phyloP scores from a whole-genome alignment of 768 basidiomycete genomes.

The Russula virescens region DNA sequence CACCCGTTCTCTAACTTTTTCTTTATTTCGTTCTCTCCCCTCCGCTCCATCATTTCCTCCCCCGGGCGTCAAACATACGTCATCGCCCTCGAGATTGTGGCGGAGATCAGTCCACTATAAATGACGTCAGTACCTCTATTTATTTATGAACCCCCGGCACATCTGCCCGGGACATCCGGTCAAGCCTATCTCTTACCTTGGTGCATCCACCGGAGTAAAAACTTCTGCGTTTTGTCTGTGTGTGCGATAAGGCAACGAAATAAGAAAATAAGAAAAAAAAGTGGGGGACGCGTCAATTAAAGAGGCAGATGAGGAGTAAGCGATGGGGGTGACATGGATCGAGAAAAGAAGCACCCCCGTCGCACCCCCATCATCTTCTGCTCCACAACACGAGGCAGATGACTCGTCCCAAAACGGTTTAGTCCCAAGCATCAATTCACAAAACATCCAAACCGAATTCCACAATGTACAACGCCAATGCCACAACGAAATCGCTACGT shows the following conservation, averaged over 20 bases:
- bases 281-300: not conserved
- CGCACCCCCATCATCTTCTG: constrained; percentile 17
- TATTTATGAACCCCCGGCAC: too few relatives aligned
- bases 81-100: constrained; percentile 24
- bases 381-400: constrained; percentile 20
- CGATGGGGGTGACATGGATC: constrained; percentile 8
- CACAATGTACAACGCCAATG: not conserved
- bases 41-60: not conserved
- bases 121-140: constrained; percentile 20
- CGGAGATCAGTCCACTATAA: constrained; percentile 24
- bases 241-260: not conserved
- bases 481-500: constrained; percentile 24
- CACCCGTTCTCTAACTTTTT: too few relatives aligned
- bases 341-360: constrained; percentile 18
- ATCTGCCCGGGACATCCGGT: not conserved
- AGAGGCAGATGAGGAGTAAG: not conserved
- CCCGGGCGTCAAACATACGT: constrained; percentile 9
- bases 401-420: constrained; percentile 9
- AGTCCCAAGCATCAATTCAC: constrained; percentile 3
- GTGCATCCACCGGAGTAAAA: constrained; percentile 79
- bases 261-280: not conserved
- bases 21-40: not conserved
- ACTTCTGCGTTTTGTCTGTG: constrained; percentile 48
- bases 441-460: not conserved
- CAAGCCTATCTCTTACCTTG: constrained; percentile 48